Evolutionary conservation across 148 eudicot species (phyloP), one percentile per base, ranked within the genome.

Genomic region (Silene latifolia): DNA sequence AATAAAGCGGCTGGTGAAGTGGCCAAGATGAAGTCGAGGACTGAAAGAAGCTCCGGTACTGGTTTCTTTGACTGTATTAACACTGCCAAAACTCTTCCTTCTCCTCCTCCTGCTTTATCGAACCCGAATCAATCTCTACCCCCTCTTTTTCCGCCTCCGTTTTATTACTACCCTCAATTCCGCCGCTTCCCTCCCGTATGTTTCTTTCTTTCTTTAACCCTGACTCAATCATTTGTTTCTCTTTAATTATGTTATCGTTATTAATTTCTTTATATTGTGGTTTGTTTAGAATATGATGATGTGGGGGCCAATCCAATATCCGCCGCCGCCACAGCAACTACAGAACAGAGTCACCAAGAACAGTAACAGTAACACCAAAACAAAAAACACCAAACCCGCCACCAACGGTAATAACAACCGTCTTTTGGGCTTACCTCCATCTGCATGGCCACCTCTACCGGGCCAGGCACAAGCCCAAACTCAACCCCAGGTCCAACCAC

Each of bases 391-490:
- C 81, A 56, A 19, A 79, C 73, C 20, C 1, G 44, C 17, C n/a
- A 75, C 29, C 42, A 54, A 42, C 73, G 48, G 0, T 77, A 47
- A 11, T 0, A 51, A 23, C 7, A 77, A 42, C 29, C 76, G 83
- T 1, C 81, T 82, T 8, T 66, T 79, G 56, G 86, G 82, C 23
- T 64, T 83, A 32, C 83, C 91, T 0, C 80, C 63, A 0, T 67
- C 89, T 20, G 87, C 86, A 15, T 92, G 92, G 92, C 92, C 97
- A 5, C 84, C 92, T 3, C 76, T 86, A 12, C 89, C 85, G 51
- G 79, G 71, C 80, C 82, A 74, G 19, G 66, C 27, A 27, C 90
- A 84, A 29, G 68, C 70, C 81, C 81, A 65, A 24, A 18, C 47
- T 1, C 32, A 24, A 29, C 51, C 75, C 19, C 53, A 72, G 11